phyloP scores from a whole-genome alignment of 1,284 basidiomycete genomes.

The Sporisorium graminicola region DNA sequence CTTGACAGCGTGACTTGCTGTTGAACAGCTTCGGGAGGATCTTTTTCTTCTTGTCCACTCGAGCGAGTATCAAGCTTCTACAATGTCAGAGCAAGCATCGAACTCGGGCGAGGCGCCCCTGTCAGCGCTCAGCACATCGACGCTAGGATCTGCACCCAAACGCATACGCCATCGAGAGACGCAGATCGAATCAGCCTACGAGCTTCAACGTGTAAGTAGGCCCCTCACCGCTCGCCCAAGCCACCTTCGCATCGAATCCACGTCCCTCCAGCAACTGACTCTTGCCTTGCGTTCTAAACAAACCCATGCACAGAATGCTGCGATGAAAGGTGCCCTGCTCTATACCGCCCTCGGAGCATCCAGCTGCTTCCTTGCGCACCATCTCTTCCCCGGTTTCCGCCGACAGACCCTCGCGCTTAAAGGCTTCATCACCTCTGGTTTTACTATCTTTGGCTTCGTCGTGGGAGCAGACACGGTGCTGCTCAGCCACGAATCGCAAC shows the following conservation, averaged over 20 bases:
- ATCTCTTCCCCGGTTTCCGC: constrained; percentile 61
- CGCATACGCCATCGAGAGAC: constrained; percentile 56
- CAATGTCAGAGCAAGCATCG: constrained; percentile 19
- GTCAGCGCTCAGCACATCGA: constrained; percentile 31
- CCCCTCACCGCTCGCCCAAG: background rate
- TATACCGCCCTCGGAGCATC: constrained; percentile 56
- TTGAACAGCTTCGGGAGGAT: no score
- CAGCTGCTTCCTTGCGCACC: constrained; percentile 54
- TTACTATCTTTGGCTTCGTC: constrained; percentile 64
- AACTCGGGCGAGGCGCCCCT: constrained; percentile 24
- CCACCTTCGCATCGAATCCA: no score
- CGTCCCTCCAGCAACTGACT: no score
- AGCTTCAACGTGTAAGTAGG: constrained; percentile 59
- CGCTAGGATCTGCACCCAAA: constrained; percentile 41
- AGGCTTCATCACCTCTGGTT: constrained; percentile 58
- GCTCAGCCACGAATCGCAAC: constrained; percentile 56
- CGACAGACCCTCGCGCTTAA: constrained; percentile 62
- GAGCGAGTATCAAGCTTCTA: background rate
- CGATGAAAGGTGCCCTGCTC: constrained; percentile 52
- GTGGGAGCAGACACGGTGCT: constrained; percentile 62
- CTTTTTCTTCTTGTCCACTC: background rate
- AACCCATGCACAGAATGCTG: no score
- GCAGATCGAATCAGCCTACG: constrained; percentile 60
- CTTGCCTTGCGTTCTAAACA: no score
- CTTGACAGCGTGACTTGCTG: no score